Conservation (phyloP, 257 asterid genomes). For the Thymus mandschuricus region DNA sequence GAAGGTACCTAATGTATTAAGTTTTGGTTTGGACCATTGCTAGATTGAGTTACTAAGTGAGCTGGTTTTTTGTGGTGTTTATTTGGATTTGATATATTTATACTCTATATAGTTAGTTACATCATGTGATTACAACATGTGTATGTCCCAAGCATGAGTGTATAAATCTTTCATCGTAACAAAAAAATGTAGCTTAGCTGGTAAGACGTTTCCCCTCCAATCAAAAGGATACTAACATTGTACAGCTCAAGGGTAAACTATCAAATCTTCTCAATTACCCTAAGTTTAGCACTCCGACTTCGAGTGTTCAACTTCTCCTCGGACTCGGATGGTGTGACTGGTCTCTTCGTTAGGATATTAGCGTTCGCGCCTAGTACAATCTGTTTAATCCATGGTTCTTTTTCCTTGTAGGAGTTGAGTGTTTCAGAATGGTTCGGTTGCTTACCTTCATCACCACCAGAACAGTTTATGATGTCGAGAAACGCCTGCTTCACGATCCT, state of each 20-base stretch:
- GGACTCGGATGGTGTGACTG: slow-evolving; percentile 80
- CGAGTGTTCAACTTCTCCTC: slow-evolving; percentile 86
- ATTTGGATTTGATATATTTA: background rate
- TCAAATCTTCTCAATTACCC: slow-evolving; percentile 86
- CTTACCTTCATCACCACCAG: slow-evolving; percentile 37
- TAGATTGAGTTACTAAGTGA: background rate
- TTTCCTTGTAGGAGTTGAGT: slow-evolving; percentile 32
- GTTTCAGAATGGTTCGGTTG: slow-evolving; percentile 14
- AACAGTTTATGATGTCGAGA: slow-evolving; percentile 55
- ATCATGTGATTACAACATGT: background rate
- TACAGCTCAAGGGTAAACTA: background rate
- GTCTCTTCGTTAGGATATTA: slow-evolving; percentile 81
- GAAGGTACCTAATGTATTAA: background rate
- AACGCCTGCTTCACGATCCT: slow-evolving; percentile 92
- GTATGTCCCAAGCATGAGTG: too few relatives aligned
- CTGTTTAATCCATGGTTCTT: slow-evolving; percentile 81
- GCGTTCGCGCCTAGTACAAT: slow-evolving; percentile 59
- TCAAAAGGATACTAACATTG: background rate
- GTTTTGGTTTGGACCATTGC: background rate
- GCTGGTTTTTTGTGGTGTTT: background rate
- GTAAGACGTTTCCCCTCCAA: too few relatives aligned
- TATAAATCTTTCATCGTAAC: too few relatives aligned
- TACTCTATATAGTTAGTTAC: background rate
- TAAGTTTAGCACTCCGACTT: slow-evolving; percentile 89
- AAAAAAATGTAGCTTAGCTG: too few relatives aligned